phyloP scores from a whole-genome alignment of 352 stramenopile genomes.

The Phytophthora melonis region DNA sequence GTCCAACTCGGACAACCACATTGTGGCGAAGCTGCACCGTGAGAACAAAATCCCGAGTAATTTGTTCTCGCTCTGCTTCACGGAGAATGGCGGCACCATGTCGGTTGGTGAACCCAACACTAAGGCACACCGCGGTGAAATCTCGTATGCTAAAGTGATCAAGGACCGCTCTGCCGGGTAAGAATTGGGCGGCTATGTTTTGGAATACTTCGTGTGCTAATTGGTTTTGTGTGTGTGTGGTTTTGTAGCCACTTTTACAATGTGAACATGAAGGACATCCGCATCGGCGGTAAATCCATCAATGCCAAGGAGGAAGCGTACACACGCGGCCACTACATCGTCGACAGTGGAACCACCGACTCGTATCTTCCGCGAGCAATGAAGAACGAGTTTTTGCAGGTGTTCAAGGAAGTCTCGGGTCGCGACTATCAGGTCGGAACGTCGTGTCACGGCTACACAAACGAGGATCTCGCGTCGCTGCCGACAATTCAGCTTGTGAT shows the following conservation, averaged over 20 bases:
- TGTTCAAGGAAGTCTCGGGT: constrained; percentile 63
- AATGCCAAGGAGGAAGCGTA: constrained; percentile 51
- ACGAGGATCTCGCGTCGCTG: constrained; percentile 57
- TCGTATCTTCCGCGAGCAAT: constrained; percentile 76
- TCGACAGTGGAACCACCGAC: constrained; percentile 89
- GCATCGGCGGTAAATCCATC: constrained; percentile 69
- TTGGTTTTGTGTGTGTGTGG: neutral
- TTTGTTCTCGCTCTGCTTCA: constrained; percentile 85
- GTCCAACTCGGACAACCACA: constrained; percentile 75
- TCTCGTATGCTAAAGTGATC: constrained; percentile 69
- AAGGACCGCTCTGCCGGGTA: constrained; percentile 44
- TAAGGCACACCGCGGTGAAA: constrained; percentile 56
- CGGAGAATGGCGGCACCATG: constrained; percentile 73
- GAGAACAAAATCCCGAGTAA: constrained; percentile 87
- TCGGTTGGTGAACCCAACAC: constrained; percentile 65
- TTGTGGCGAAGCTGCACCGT: constrained; percentile 76
- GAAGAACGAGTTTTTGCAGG: constrained; percentile 59
- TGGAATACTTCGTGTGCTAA: neutral
- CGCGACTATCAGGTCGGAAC: constrained; percentile 58
- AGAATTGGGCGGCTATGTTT: constrained; percentile 4
- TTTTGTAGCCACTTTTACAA: constrained; percentile 71
- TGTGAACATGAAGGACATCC: constrained; percentile 73
- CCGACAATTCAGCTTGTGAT: constrained; percentile 79
- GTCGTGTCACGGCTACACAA: constrained; percentile 61
- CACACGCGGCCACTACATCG: constrained; percentile 71